These are phyloP conservation scores for Vanrija humicola DNA, from an alignment of 1,284 basidiomycete genomes.

Conservation along the genomic window DNA sequence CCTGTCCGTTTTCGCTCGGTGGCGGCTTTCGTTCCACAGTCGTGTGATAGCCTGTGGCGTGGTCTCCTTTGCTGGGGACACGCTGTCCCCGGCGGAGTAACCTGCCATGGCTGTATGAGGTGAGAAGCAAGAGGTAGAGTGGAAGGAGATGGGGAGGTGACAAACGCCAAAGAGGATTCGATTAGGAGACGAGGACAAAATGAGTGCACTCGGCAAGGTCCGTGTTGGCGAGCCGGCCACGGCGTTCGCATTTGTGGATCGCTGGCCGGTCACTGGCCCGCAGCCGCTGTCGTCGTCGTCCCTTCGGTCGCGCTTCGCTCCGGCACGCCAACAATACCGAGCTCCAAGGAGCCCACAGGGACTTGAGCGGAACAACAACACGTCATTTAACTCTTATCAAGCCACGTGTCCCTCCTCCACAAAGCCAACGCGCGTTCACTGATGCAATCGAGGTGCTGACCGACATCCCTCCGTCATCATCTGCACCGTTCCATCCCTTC, in stretches of 20 bases:
- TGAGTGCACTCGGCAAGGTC: no score
- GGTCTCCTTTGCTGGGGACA: conserved; percentile 13
- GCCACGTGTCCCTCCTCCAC: neutral
- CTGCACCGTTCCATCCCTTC: neutral
- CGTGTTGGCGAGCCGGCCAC: no score
- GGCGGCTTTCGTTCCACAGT: conserved; percentile 51
- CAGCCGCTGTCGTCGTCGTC: no score
- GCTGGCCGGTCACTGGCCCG: no score
- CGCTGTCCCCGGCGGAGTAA: conserved; percentile 15
- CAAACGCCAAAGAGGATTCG: neutral
- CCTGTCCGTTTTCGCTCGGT: conserved; percentile 58
- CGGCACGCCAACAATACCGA: no score
- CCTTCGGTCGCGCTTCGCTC: no score
- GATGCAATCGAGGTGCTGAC: neutral
- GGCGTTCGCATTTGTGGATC: no score
- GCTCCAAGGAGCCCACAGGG: no score
- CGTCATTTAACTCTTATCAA: neutral
- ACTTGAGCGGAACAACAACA: neutral
- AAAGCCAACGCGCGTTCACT: neutral
- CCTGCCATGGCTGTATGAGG: conserved; percentile 5
- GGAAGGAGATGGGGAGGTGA: conserved; percentile 2
- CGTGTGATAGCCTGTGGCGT: neutral
- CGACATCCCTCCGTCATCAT: neutral
- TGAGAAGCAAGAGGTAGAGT: neutral
- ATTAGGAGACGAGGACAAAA: neutral